Evolutionary conservation across 768 basidiomycete genomes (phyloP), one percentile per base, ranked within the genome.

Genomic region (Naganishia vishniacii): DNA sequence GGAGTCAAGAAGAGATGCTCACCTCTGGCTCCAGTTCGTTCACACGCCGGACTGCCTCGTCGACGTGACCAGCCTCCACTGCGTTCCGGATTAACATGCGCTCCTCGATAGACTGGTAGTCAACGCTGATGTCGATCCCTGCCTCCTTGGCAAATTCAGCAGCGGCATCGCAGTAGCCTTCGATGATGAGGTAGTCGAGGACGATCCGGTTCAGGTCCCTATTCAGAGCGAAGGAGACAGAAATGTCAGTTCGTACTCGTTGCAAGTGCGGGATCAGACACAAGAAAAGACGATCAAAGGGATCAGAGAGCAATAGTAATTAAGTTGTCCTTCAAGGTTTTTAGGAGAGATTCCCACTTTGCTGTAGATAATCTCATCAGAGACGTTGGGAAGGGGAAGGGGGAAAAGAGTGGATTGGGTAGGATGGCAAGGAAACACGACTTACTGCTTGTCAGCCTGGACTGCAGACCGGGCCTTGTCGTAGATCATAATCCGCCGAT

Each of bases 291-390:
- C 42, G 47, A 62, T 40, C 72, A 70, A 69, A 44, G 51, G 68
- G 64, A 61, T 78, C 72, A 76, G 72, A 76, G 72, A 74, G 77
- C 91, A 87, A 88, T 88, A 88, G 87, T 86, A 85, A 89, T 89
- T 85, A 85, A 86, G 80, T 84, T 81, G 75, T 82, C 72, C 77
- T 56, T 82, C 83, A 79, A 71, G 51, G 78, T 72, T 67, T 78
- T 77, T 90, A 91, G 87, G 94, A 92, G 94, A 98, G 94, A 98
- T 98, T 99, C 94, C 94, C 93, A 97, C 82, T 86, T 79, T 73
- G 68, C 77, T 83, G 79, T 80, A 78, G 88, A 86, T 88, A 88
- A 86, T 76, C 80, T 76, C 71, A 75, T 78, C 76, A 69, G 70
- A 66, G 66, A 69, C 47, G 29, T 32, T 48, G n/a, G 42, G 26